Base-by-base conservation (phyloP, 2,329 filamentous ascomycete species). In the Zymoseptoria ardabiliae region DNA sequence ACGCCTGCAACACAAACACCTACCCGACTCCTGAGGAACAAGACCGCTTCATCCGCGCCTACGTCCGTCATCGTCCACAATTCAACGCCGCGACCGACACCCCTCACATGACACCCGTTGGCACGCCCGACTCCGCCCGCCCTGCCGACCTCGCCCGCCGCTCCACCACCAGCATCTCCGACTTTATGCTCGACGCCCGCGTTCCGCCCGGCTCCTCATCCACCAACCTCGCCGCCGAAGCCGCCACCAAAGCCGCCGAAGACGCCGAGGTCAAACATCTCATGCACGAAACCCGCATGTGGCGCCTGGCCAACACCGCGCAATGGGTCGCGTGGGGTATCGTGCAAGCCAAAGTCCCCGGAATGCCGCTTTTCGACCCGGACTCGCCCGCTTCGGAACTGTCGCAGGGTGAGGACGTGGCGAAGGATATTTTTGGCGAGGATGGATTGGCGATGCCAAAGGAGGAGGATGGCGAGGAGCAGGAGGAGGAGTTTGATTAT, bases 241-340 rank as follows among this genome's bases (percentile, higher is more conserved):
- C 64, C n/a, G 61, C 83, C 21, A 85, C 90, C 61, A 83, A 86
- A 60, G 62, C 65, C 5, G 78, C 80, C 52, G 79, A 82, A 4
- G 90, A 96, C 56, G 75, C 58, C 2, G 84, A 88, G 67, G 81
- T 95, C 5, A 79, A 84, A 54, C 82, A 85, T 55, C 79, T 99
- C 25, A 78, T 94, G 70, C 83, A 87, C 49, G 91, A 97, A 76
- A 86, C 90, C 2, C 81, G 85, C 17, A 79, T 96, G 52, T 99
- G 94, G 94, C 85, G 94, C 2, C 79, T 90, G 0, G 90, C 91
- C 48, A 96, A 94, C 75, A 91, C 88, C 41, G 91, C 90, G 1
- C 85, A 89, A 75, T 99, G 94, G 94, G 85, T 95, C 22, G 90
- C 91, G 1, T 99, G 94, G 94, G 94, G 94, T 22, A 90, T 97